Base-by-base conservation (phyloP, 495 filamentous ascomycete species). In the Corynascus novoguineensis region DNA sequence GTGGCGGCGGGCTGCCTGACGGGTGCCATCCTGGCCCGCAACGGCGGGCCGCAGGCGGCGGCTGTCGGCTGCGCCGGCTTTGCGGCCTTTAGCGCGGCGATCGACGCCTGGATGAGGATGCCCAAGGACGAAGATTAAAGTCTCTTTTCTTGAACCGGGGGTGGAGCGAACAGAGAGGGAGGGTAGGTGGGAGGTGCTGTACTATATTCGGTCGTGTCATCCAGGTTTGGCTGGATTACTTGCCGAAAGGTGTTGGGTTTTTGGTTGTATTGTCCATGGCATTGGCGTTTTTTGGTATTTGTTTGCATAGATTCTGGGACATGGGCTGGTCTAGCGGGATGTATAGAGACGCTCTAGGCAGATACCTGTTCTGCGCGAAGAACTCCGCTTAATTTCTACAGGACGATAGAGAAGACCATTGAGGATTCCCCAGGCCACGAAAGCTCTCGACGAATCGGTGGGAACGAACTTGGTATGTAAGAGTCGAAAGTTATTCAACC, bases 1-100 rank as follows among this genome's bases (percentile, higher is more conserved):
- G 82, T 92, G 7, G 81, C 85, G 8, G 89, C 92, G 3, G 93
- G 93, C 0, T 97, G 95, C 71, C 72, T 97, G 21, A 97, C 93
- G 7, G 93, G 93, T 11, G 93, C 90, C 15, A 86, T 88, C 32
- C 70, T 97, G 50, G 92, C 88, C 28, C 81, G 83, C 12, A 86
- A 86, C 67, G 92, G 88, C 3, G 93, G 93, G 4, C 93, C 93
- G 4, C 89, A 95, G 71, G 95, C 93, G 22, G 90, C 88, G 21
- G 89, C 86, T 7, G 73, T 91, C 19, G 93, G 93, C 7, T 97
- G 95, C 72, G 90, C 83, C 5, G 93, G 93, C 7, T 97, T 98
- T 70, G 93, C 93, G 47, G 95, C 91, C 27, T 98, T 98, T 68
- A 91, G 86, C 74, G 84, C 87, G 47, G 93, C 93, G 11, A 97